Evolutionary conservation across 2,329 filamentous ascomycete species (phyloP).

Genomic region (Lecanosticta acicola): DNA sequence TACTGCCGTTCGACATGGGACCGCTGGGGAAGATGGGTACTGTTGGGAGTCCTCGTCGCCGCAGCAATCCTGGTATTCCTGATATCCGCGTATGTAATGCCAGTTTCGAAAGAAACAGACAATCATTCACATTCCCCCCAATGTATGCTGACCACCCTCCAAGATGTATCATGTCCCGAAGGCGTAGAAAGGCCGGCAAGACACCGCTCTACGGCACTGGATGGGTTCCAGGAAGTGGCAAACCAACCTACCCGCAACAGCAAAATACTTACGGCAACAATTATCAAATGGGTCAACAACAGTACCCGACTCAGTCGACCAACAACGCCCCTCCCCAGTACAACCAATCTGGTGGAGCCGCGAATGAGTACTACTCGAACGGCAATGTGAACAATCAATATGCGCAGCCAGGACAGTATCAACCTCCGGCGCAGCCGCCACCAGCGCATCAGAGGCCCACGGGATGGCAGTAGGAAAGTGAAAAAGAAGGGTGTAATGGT

Average conservation of each 20-base stretch:
- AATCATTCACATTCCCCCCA: too few relatives aligned
- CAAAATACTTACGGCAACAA: neutral
- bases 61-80: conserved; percentile 11
- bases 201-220: conserved; percentile 17
- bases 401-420: conserved; percentile 10
- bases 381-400: conserved; percentile 5
- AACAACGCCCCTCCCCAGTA: neutral
- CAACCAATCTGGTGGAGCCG: neutral
- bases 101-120: neutral
- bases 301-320: neutral
- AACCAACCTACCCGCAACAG: neutral
- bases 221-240: conserved; percentile 9
- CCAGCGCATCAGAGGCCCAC: conserved; percentile 2
- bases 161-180: conserved; percentile 14
- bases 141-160: neutral
- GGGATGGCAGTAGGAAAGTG: neutral
- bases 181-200: conserved; percentile 11
- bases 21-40: conserved; percentile 16
- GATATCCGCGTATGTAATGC: conserved; percentile 14
- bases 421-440: conserved; percentile 12
- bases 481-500: neutral
- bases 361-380: neutral
- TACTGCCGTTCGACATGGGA: conserved; percentile 6
- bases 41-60: conserved; percentile 11
- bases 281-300: conserved; percentile 6